Percentiles rank a stretch among this genome's conserved stretches.
phyloP scores from a whole-genome alignment of 768 basidiomycete genomes.

The Auriscalpium orientale region DNA sequence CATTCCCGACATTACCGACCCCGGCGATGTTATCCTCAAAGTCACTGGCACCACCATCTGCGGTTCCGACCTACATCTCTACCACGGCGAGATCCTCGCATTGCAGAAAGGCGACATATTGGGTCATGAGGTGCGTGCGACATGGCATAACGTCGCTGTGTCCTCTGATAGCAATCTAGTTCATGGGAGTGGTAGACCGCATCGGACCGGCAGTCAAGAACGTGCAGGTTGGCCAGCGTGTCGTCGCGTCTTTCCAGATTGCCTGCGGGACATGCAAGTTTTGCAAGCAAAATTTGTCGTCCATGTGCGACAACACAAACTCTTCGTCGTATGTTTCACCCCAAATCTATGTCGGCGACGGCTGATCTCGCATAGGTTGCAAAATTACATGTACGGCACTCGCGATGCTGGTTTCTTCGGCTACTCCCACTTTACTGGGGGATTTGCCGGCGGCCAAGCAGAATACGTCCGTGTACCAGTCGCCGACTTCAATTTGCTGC shows the following conservation, averaged over 20 bases:
- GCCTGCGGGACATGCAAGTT: conserved; percentile 67
- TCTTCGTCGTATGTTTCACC: conserved; percentile 40
- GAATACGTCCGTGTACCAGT: conserved; percentile 69
- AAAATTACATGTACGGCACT: conserved; percentile 56
- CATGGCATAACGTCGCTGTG: background rate
- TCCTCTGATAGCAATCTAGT: conserved; percentile 23
- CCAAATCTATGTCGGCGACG: background rate
- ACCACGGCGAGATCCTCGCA: conserved; percentile 61
- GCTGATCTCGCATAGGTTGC: conserved; percentile 27
- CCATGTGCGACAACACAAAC: conserved; percentile 71
- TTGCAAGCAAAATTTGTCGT: conserved; percentile 67
- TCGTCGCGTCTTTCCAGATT: conserved; percentile 75
- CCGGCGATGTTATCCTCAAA: conserved; percentile 68
- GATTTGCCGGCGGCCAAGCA: conserved; percentile 69
- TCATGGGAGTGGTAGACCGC: conserved; percentile 63
- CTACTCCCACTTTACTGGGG: conserved; percentile 65
- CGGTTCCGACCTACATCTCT: conserved; percentile 58
- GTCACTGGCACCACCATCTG: conserved; percentile 74
- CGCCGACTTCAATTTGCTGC: conserved; percentile 65
- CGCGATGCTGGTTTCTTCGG: conserved; percentile 68
- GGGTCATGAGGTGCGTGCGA: conserved; percentile 51
- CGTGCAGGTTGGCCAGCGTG: conserved; percentile 56
- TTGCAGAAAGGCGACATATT: conserved; percentile 70
- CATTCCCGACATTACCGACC: conserved; percentile 56
- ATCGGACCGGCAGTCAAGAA: conserved; percentile 59